Base-by-base conservation (phyloP, 306 rosid genomes). In the Cucumis melo region DNA sequence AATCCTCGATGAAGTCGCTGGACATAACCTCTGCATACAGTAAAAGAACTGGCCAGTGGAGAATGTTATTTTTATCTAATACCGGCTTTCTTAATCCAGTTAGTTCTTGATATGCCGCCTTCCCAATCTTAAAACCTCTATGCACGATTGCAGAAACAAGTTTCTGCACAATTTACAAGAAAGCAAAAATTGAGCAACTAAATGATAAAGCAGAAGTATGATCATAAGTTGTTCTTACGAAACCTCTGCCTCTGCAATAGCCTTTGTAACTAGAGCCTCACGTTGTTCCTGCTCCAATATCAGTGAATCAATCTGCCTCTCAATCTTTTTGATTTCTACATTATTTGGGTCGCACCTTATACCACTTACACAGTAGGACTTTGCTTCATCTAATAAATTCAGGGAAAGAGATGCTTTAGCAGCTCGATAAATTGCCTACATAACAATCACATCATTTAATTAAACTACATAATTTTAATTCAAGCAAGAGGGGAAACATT, bases 1-100 rank as follows among this genome's bases (percentile, higher is more conserved):
- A 94, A 83, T 94, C 96, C 87, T 94, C 96, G 21, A 94, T 91
- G 77, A 94, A 90, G 84, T 91, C 98, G 77, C 97, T 90, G 59
- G 96, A 90, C 98, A 91, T 94, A 84, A 90, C 93, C 87, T 90
- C 98, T 13, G 97, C 96, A 79, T 94, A 94, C 62, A 94, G 88
- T 80, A 91, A 87, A 85, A 91, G 86, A 85, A 94, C 98, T 42
- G 98, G 97, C 97, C 98, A 94, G 78, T 89, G 97, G 81, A 94
- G 91, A 79, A 90, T 88, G 44, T 86, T 90, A 79, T 79, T 85
- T 83, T 82, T 89, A 78, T 91, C 96, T 60, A 92, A 80, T 77
- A 86, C 84, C 12, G 93, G 96, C 81, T 87, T 94, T 84, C 78
- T 80, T 42, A 88, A 77, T 73, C 99, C 96, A 29, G 86, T 86